These are phyloP conservation scores for Colletotrichum costaricense DNA, from an alignment of 2,329 filamentous ascomycete species.

Conservation along the genomic window DNA sequence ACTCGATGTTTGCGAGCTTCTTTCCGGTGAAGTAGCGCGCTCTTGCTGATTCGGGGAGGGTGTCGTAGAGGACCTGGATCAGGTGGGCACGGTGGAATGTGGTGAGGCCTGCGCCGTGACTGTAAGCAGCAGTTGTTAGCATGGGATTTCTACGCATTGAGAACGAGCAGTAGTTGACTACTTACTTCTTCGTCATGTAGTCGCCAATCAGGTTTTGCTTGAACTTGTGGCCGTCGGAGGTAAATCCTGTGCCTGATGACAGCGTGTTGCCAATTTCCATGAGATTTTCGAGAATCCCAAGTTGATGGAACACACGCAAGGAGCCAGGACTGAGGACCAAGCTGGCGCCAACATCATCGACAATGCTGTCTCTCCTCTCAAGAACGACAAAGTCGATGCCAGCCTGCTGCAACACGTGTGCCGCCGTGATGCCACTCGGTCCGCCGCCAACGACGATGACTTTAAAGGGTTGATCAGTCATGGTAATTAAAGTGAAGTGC, in stretches of 20 bases:
- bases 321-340: slow-evolving; percentile 42
- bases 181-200: neutral
- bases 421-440: slow-evolving; percentile 43
- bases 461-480: slow-evolving; percentile 42
- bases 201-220: neutral
- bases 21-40: slow-evolving; percentile 43
- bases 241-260: slow-evolving; percentile 6
- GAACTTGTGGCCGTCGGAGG: slow-evolving; percentile 13
- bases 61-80: slow-evolving; percentile 45
- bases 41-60: slow-evolving; percentile 41
- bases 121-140: slow-evolving; percentile 20
- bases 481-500: slow-evolving; percentile 25
- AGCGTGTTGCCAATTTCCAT: slow-evolving; percentile 12
- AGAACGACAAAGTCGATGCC: slow-evolving; percentile 49
- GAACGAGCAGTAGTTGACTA: neutral
- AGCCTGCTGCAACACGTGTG: slow-evolving; percentile 43
- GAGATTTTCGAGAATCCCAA: slow-evolving; percentile 40
- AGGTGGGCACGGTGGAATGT: slow-evolving; percentile 50
- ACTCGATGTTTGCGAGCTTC: slow-evolving; percentile 39
- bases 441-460: slow-evolving; percentile 48
- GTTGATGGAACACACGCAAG: slow-evolving; percentile 45
- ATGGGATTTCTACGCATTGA: neutral
- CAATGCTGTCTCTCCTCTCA: slow-evolving; percentile 41
- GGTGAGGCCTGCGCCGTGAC: slow-evolving; percentile 40
- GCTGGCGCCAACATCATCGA: slow-evolving; percentile 42